A percentile compares a stretch with the other conserved stretches of the same genome.
These are phyloP conservation scores for Panus rudis DNA, from an alignment of 768 basidiomycete species.

Conservation along the genomic window DNA sequence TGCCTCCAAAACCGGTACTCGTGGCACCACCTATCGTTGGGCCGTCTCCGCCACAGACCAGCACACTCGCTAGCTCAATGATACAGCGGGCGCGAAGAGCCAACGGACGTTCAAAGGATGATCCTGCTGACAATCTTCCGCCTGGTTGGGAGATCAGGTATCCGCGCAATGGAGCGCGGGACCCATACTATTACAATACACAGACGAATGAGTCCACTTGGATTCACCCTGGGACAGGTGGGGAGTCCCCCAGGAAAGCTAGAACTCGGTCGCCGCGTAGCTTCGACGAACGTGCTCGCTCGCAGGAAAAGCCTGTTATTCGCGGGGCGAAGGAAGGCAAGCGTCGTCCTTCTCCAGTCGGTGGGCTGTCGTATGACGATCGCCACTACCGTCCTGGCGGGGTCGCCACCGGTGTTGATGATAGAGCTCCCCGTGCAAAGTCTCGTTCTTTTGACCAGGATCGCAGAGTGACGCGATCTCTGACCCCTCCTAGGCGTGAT, in stretches of 20 bases:
- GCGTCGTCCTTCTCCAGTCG: conserved; percentile 10
- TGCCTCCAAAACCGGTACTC: conserved; percentile 60
- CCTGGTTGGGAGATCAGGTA: conserved; percentile 55
- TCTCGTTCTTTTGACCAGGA: conserved; percentile 7
- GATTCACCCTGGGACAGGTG: conserved; percentile 38
- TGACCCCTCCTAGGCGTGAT: conserved; percentile 12
- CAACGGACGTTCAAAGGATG: conserved; percentile 24
- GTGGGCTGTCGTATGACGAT: conserved; percentile 44
- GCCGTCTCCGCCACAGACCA: conserved; percentile 49
- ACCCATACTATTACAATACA: conserved; percentile 52
- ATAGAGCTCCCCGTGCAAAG: conserved; percentile 9
- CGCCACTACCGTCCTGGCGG: conserved; percentile 57
- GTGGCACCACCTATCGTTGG: conserved; percentile 38
- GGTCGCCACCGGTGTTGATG: conserved; percentile 3
- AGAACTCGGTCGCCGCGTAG: conserved; percentile 17
- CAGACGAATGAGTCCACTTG: conserved; percentile 53
- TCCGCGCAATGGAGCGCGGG: conserved; percentile 38
- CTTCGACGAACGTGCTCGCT: conserved; percentile 15
- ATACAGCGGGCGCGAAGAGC: conserved; percentile 40
- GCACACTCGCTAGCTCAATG: conserved; percentile 59
- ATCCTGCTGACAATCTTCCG: conserved; percentile 35
- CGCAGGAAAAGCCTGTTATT: conserved; percentile 5
- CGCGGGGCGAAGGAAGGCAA: conserved; percentile 19
- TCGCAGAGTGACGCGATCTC: conserved; percentile 12
- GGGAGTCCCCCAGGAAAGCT: conserved; percentile 18